Percentiles rank a stretch among this genome's conserved stretches.
Evolutionary conservation across 176 grass and related monocot genomes (phyloP).

Genomic region (Areca catechu): DNA sequence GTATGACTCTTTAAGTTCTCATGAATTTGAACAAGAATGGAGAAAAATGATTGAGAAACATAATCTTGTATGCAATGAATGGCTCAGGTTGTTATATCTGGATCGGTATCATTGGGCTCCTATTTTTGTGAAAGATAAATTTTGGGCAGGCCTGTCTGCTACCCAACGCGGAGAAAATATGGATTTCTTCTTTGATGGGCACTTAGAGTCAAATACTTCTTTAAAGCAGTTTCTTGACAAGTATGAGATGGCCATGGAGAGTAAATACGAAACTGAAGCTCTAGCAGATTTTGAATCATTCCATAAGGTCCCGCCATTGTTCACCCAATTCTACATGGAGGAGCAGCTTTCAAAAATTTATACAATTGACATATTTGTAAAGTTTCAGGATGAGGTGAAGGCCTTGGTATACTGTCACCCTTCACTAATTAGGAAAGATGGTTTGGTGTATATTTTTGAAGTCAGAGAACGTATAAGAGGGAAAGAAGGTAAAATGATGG

Average conservation of each 20-base stretch:
- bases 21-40: slow-evolving; percentile 87
- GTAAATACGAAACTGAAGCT: slow-evolving; percentile 86
- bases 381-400: slow-evolving; percentile 95
- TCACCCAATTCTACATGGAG: slow-evolving; percentile 97
- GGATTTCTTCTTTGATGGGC: slow-evolving; percentile 80
- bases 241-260: slow-evolving; percentile 77
- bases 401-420: slow-evolving; percentile 98
- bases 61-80: slow-evolving; percentile 64
- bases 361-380: slow-evolving; percentile 92
- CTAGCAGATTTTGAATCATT: slow-evolving; percentile 99
- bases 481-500: slow-evolving; percentile 78
- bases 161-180: slow-evolving; percentile 61
- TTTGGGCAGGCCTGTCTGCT: slow-evolving; percentile 92
- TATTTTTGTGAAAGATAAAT: slow-evolving; percentile 77
- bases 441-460: slow-evolving; percentile 55
- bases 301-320: slow-evolving; percentile 76
- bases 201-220: slow-evolving; percentile 72
- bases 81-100: slow-evolving; percentile 79
- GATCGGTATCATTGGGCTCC: slow-evolving; percentile 70
- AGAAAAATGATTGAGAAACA: slow-evolving; percentile 50
- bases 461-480: slow-evolving; percentile 85
- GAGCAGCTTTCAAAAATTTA: slow-evolving; percentile 93
- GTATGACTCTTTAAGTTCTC: slow-evolving; percentile 68
- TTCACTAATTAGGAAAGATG: slow-evolving; percentile 41
- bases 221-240: slow-evolving; percentile 87